Evolutionary conservation across 176 grass and related monocot species (phyloP), one percentile per base, ranked within the genome.

Genomic region (Cenchrus purpureus): DNA sequence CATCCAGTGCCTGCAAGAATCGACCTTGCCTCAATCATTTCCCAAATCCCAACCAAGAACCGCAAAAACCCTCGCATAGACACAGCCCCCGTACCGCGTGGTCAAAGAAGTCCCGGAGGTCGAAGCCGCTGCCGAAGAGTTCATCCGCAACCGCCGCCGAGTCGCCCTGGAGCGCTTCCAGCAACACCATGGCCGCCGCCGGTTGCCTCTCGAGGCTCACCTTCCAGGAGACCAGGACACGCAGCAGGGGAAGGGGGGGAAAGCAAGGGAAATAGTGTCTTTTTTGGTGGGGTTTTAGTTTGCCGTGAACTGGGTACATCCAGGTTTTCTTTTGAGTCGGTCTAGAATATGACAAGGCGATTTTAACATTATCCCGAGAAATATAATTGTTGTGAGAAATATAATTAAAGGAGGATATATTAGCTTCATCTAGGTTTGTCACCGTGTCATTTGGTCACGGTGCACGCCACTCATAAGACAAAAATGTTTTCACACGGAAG

Each of bases 1-100:
- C 72, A 7, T 85, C 81, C 88, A 53, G 31, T 50, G 12, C 79
- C 84, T 79, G 57, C 84, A 79, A 77, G 60, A 80, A 74, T 66
- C 79, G 69, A 46, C 68, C 59, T 79, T 91, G 58, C 13, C 14
- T 12, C 20, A 12, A n/a, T 40, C 72, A 29, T 54, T 77, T 80
- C 43, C 19, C 25, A 43, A 81, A 73, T 80, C 43, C 19, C 25
- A 43, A 81, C n/a, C 80, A 78, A 79, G 16, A 73, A 22, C 37
- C 31, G 16, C 52, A 51, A 43, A 84, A 74, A 6, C 31, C 81
- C 19, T 20, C 64, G 32, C 52, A 68, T 12, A 44, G 34, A 37
- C 8, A 3, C 5, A 0, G 8, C 1, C 28, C 11, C 1, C 62
- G 8, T 67, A 85, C 87, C 77, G 15, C 32, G 19, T 76, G 51